Percentiles rank a stretch among this genome's conserved stretches.
Conservation (phyloP, 257 asterid species). For the Plantago ovata region DNA sequence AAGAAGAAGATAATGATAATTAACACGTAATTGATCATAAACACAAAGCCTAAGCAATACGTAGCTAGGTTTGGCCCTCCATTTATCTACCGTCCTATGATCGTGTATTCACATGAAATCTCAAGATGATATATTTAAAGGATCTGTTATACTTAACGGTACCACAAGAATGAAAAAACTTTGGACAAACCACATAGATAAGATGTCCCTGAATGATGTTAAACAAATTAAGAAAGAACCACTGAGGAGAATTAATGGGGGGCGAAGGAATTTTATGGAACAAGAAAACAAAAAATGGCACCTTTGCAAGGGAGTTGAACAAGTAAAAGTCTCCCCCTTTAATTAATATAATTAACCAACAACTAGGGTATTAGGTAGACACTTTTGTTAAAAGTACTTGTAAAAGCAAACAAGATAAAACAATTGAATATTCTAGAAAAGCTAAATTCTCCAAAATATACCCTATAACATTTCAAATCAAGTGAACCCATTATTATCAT, state of each 20-base stretch:
- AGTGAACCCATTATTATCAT: slow-evolving; percentile 39
- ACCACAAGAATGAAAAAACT: no score
- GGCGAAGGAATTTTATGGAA: slow-evolving; percentile 34
- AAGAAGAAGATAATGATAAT: no score
- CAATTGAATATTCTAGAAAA: slow-evolving; percentile 3
- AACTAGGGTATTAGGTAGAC: slow-evolving; percentile 6
- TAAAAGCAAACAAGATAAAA: slow-evolving; percentile 21
- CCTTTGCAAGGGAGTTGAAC: slow-evolving; percentile 20
- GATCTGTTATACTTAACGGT: no score
- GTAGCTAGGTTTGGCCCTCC: no score
- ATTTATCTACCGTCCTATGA: no score
- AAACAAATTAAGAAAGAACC: not conserved
- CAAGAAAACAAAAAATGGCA: slow-evolving; percentile 17
- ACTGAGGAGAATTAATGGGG: slow-evolving; percentile 11
- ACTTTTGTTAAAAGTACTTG: slow-evolving; percentile 15
- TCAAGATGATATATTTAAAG: no score
- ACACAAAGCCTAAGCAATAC: no score
- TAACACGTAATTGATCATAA: no score
- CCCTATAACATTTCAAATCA: slow-evolving; percentile 15
- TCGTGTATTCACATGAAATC: no score
- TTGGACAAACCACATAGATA: not conserved
- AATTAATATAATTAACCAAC: slow-evolving; percentile 16
- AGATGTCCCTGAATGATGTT: slow-evolving; percentile 15
- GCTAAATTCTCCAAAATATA: not conserved
- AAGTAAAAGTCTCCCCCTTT: slow-evolving; percentile 20